Base-by-base conservation (phyloP, 2,329 filamentous ascomycete genomes). In the Leptodontidium sp. region DNA sequence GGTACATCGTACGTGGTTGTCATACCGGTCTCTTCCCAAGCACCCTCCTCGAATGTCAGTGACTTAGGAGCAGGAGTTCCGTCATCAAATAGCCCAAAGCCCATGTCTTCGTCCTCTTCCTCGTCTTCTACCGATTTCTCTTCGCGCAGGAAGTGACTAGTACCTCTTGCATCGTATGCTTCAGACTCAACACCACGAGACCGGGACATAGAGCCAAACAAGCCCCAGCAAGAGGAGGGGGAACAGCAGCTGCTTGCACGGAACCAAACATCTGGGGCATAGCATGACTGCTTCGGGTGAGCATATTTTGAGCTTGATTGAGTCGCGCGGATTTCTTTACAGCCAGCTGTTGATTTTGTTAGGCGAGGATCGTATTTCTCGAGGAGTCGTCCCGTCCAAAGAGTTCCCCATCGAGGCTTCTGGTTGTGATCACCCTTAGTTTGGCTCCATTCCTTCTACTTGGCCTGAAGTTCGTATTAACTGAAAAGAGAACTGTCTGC, bases 1-100 rank as follows among this genome's bases (percentile, higher is more conserved):
- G 87, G 86, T 0, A 90, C 81, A 66, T 90, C 87, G 76, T 90
- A 90, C 1, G 84, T 88, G 4, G 74, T 77, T 4, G 87, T 89
- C 64, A 90, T 79, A 6, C 88, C 88, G 0, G 83, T 84, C 72
- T 90, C 87, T 69, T 88, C 87, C 70, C 88, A 83, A 6, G 82
- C 78, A 0, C 86, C 86, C 67, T 89, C 85, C 70, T 86, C 80
- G 74, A 86, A 85, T 15, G 77, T 79, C 7, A 85, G 77, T 7
- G 74, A 70, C 21, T 72, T 61, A 2, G 52, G 40, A 17, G 53
- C 35, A 1, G 50, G 35, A n/a, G 50, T 47, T 32, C 67, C 67
- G 55, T 72, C 67, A 53, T 72, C 50, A 55, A 74, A 68, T 24
- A 66, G 15, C 11, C 47, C 68, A n/a, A 57, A 66, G 7, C 43